Evolutionary conservation across 768 basidiomycete genomes (phyloP), one percentile per base, ranked within the genome.

Genomic region (Mycena sanguinolenta): DNA sequence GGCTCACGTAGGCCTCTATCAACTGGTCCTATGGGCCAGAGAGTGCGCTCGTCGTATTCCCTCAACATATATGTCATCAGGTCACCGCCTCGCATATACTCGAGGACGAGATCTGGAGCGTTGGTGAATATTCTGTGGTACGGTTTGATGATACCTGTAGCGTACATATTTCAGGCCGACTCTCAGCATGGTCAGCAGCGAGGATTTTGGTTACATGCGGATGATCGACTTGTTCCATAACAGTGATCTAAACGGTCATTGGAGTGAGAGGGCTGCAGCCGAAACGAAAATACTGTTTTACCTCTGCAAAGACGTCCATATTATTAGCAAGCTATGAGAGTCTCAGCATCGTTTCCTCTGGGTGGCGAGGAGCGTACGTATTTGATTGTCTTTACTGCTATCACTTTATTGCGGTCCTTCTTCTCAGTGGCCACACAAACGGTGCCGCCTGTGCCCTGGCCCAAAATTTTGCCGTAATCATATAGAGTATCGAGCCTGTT

Each of bases 341-440:
- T 6, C 32, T 23, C 16, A 57, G 25, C 6, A 13, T 9, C 12
- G 19, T 34, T 32, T 23, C 17, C n/a, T 21, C 13, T 50, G 10
- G 32, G 32, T 34, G 32, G 32, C 32, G 34, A 58, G 55, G 2
- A 5, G 44, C 70, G 32, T 19, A 65, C 62, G 59, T 70, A 73
- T 23, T 50, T 32, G 14, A 73, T 59, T 32, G 13, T 49, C 44
- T 73, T 73, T 42, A 73, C 32, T 8, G 72, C 72, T 32, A 73
- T 69, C 23, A 61, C 16, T 17, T n/a, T 30, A 21, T 54, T 63
- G 12, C 62, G 50, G 12, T 7, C 9, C 6, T 34, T 6, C 10
- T 42, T 67, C 2, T 54, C 30, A 8, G 16, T 14, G 14, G 67
- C 72, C 14, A 28, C 25, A 2, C 9, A 4, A n/a, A 73, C 72